These are phyloP conservation scores for Fusarium nematophilum DNA, from an alignment of 2,329 filamentous ascomycete genomes.

Conservation along the genomic window DNA sequence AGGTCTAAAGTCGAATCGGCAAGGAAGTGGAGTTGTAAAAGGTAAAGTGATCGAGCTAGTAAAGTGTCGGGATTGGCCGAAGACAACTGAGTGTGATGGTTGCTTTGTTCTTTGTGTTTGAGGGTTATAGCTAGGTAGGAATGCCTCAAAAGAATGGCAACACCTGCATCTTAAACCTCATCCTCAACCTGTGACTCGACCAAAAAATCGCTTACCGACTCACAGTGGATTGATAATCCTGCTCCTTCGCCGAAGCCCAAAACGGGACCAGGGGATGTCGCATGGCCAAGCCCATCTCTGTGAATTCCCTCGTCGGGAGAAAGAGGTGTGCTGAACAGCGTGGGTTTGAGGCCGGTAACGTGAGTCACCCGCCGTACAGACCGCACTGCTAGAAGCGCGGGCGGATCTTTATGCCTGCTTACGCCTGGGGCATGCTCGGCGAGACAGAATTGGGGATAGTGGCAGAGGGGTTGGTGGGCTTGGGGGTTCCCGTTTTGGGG, in stretches of 20 bases:
- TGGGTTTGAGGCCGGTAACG: background rate
- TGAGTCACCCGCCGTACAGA: constrained; percentile 37
- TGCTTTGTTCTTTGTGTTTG: background rate
- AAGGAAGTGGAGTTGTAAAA: background rate
- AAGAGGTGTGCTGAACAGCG: background rate
- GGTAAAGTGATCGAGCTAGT: too few species aligned
- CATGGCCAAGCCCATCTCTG: background rate
- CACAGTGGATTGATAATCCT: constrained; percentile 5
- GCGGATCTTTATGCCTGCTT: constrained; percentile 1
- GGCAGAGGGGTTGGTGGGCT: background rate
- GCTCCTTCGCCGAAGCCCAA: constrained; percentile 8
- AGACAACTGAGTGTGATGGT: background rate
- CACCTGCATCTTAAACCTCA: constrained; percentile 29
- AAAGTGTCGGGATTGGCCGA: too few species aligned
- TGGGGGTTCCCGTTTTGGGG: constrained; percentile 2
- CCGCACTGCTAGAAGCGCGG: constrained; percentile 9
- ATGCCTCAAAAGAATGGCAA: constrained; percentile 5
- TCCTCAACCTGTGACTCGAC: constrained; percentile 11
- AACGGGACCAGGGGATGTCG: background rate
- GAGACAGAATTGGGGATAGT: constrained; percentile 38
- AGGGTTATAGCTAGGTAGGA: constrained; percentile 10
- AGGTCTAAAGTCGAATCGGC: too few species aligned
- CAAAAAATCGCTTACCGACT: background rate
- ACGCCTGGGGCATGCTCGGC: constrained; percentile 20
- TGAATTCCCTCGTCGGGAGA: too few species aligned